Evolutionary conservation across 352 stramenopile species (phyloP).

Genomic region (Phytophthora cactorum): DNA sequence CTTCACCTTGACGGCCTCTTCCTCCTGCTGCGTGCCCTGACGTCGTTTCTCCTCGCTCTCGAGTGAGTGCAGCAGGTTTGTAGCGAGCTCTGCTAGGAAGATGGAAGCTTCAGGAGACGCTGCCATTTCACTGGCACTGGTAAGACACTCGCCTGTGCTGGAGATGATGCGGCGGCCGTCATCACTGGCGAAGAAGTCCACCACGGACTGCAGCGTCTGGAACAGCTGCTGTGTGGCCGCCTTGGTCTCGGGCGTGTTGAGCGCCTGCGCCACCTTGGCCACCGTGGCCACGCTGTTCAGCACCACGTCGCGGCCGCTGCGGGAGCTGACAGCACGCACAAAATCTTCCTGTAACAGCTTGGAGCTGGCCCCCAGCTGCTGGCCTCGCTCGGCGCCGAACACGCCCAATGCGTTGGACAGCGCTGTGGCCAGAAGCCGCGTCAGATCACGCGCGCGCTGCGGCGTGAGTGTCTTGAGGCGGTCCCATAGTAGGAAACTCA

Average conservation of each 20-base stretch:
- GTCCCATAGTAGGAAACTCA: slow-evolving; percentile 79
- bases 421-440: slow-evolving; percentile 63
- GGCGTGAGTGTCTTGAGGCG: slow-evolving; percentile 76
- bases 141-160: slow-evolving; percentile 58
- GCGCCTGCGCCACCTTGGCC: slow-evolving; percentile 68
- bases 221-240: slow-evolving; percentile 67
- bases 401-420: slow-evolving; percentile 64
- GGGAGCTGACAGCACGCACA: slow-evolving; percentile 54
- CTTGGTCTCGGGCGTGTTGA: slow-evolving; percentile 78
- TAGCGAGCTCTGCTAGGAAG: slow-evolving; percentile 75
- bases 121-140: slow-evolving; percentile 54
- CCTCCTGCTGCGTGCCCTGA: slow-evolving; percentile 16
- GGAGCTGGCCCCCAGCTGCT: slow-evolving; percentile 42
- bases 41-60: slow-evolving; percentile 59
- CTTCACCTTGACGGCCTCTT: slow-evolving; percentile 12
- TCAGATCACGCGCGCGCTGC: slow-evolving; percentile 73
- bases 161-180: slow-evolving; percentile 64
- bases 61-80: slow-evolving; percentile 73
- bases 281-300: slow-evolving; percentile 69
- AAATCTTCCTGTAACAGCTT: slow-evolving; percentile 60
- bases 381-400: slow-evolving; percentile 55
- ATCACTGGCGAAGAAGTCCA: slow-evolving; percentile 79
- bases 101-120: slow-evolving; percentile 80
- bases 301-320: slow-evolving; percentile 61
- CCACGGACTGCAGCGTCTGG: slow-evolving; percentile 65